These are phyloP conservation scores for Gossypium davidsonii DNA, from an alignment of 441 rosid species.

Conservation along the genomic window DNA sequence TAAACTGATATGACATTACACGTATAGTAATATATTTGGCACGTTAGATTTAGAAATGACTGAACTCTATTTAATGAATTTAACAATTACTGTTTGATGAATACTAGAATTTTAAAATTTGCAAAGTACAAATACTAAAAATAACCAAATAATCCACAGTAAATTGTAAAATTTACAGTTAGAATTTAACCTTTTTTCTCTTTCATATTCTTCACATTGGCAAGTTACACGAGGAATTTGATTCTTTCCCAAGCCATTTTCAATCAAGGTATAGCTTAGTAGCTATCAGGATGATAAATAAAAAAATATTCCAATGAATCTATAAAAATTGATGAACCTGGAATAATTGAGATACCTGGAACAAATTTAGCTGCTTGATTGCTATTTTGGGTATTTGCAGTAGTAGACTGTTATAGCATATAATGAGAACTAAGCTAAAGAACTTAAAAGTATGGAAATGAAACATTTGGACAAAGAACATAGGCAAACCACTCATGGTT, in stretches of 20 bases:
- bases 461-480: neutral
- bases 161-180: no score
- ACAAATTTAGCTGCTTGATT: neutral
- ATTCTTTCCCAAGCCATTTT: slow-evolving; percentile 3
- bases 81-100: no score
- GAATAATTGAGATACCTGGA: slow-evolving; percentile 5
- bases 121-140: no score
- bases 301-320: neutral
- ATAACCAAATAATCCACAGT: no score
- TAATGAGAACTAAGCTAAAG: neutral
- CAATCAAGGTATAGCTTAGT: neutral
- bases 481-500: neutral
- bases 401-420: neutral
- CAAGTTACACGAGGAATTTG: slow-evolving; percentile 13
- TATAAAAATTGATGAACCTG: neutral
- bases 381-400: neutral
- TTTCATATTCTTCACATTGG: neutral
- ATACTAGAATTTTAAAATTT: no score
- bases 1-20: no score
- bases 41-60: no score
- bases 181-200: no score
- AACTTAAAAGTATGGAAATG: neutral
- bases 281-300: slow-evolving; percentile 3
- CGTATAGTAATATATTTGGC: no score
- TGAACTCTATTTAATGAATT: no score